These are phyloP conservation scores for Exophiala sp. DNA, from an alignment of 2,329 filamentous ascomycete genomes.

Conservation along the genomic window DNA sequence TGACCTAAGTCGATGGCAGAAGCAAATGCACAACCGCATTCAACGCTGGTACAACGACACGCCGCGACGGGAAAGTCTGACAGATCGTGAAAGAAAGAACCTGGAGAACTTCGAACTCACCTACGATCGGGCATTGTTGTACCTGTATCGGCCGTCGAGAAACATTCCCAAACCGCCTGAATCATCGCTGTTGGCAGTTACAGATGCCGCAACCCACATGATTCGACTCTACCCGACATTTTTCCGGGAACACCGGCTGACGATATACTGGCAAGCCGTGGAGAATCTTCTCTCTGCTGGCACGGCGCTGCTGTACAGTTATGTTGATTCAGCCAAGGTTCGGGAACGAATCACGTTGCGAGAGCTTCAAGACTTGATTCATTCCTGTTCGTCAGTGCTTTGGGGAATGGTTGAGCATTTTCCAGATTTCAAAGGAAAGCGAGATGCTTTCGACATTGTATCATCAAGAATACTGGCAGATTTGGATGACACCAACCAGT, in stretches of 20 bases:
- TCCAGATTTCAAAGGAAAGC: slow-evolving; percentile 25
- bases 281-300: slow-evolving; percentile 15
- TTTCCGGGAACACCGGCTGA: slow-evolving; percentile 8
- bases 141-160: slow-evolving; percentile 13
- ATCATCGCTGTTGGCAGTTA: not conserved
- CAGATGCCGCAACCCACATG: slow-evolving; percentile 11
- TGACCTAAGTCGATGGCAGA: slow-evolving; percentile 8
- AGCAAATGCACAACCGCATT: slow-evolving; percentile 5
- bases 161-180: slow-evolving; percentile 6
- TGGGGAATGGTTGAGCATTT: slow-evolving; percentile 29
- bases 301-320: slow-evolving; percentile 10
- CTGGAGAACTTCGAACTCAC: slow-evolving; percentile 18
- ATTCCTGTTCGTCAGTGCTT: slow-evolving; percentile 23
- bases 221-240: slow-evolving; percentile 13
- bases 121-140: slow-evolving; percentile 11
- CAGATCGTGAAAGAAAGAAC: slow-evolving; percentile 8
- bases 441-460: slow-evolving; percentile 23
- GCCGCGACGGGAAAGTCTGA: slow-evolving; percentile 1
- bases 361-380: slow-evolving; percentile 4
- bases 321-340: slow-evolving; percentile 5
- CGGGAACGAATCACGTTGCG: slow-evolving; percentile 7
- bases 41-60: slow-evolving; percentile 12
- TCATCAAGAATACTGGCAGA: slow-evolving; percentile 11
- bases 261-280: slow-evolving; percentile 17
- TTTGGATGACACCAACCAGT: not conserved